Base-by-base conservation (phyloP, 1,284 basidiomycete species). In the Trametes pubescens region DNA sequence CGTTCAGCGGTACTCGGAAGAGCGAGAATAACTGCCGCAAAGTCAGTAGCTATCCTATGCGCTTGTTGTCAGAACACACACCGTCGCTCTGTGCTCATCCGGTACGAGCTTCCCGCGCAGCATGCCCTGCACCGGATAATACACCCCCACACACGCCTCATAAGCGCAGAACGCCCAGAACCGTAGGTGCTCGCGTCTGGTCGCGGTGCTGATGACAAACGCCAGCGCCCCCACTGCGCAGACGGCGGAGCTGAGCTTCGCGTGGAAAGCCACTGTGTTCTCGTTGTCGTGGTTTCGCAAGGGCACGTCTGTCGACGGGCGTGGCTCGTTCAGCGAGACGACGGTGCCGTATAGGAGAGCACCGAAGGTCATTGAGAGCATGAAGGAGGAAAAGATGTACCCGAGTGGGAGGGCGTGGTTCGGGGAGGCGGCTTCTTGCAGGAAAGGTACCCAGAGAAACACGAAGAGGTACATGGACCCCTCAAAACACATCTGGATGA, bases 391-490 rank as follows among this genome's bases (percentile, higher is more conserved):
- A 75, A 92, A 92, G 66, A 92, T 91, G 76, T 88, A 89, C 2
- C 90, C 90, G 3, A 92, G 79, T 0, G 90, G 90, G 13, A 91
- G 84, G 7, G 76, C 63, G 3, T 75, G 71, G 37, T n/a, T 38
- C 22, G 51, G 32, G 9, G 32, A 16, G 9, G 86, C 80, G n/a
- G 78, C 78, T 72, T 90, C 87, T 75, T 92, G 89, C 10, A 92
- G 78, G 1, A 86, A 82, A 0, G 90, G 90, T 0, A 92, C 91
- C 90, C 90, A 92, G 65, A 90, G 81, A 78, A 92, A 92, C 68
- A 92, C 91, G 75, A 92, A 92, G 62, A 92, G 83, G 74, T 92
- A 92, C 90, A 92, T 90, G 7, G 88, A 90, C 1, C 90, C 90
- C 71, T 92, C 90, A 72, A 92, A 92, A 73, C 88, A 89, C 0